Base-by-base conservation (phyloP, 495 filamentous ascomycete genomes). In the Neurospora sp. region DNA sequence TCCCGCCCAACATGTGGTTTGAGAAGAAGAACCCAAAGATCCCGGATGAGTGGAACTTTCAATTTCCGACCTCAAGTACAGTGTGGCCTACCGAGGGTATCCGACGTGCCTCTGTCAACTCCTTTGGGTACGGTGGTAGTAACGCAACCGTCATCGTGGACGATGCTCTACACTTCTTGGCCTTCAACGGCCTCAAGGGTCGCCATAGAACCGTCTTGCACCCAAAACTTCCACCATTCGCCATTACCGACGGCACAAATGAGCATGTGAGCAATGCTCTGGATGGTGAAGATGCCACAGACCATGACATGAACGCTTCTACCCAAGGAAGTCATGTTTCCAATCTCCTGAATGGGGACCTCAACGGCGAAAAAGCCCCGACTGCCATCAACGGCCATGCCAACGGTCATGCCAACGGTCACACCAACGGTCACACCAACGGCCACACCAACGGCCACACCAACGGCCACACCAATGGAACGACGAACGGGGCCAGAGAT, bases 21-120 rank as follows among this genome's bases (percentile, higher is more conserved):
- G 78, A 86, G 11, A 80, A 82, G 6, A 74, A 85, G 0, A 91
- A 88, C 44, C 82, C 86, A 0, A 77, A 74, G 6, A 79, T 84
- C 22, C 74, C 68, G 3, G 71, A 39, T 44, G 70, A 75, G 10
- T 22, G 8, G 40, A 48, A 73, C 53, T 37, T 76, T 0, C 14
- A 41, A 6, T 41, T 41, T 41, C 40, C 40, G 12, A 14, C 40
- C 0, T 41, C 40, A 41, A 41, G 40, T 16, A 31, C 27, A 16
- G 69, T 68, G 1, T 75, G 74, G 72, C 72, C 74, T 4, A n/a
- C 22, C 37, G 18, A 68, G 0, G 70, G 59, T 8, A 20, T 72
- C 22, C 72, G 72, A 0, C 72, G 74, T 3, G 69, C 73, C 38
- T 69, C 59, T 38, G 72, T 73, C 35, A 75, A 73, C 61, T 71